Evolutionary conservation across 2,329 filamentous ascomycete species (phyloP), one percentile per base, ranked within the genome.

Genomic region (Aspergillus sclerotialis): DNA sequence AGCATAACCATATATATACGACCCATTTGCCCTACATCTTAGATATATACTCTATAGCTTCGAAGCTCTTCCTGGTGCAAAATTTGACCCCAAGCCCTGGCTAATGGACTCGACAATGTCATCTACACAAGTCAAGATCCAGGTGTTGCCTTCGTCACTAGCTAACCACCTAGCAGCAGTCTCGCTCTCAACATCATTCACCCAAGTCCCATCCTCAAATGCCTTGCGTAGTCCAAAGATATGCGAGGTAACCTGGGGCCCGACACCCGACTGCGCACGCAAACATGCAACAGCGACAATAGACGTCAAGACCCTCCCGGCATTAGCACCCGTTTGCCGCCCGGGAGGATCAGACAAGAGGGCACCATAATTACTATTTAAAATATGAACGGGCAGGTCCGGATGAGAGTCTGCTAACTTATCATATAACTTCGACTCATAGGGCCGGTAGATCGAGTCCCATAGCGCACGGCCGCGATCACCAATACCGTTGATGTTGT

Each of bases 221-320:
- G 78, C 83, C 66, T 92, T 92, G 38, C 82, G 64, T 60, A 93
- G 55, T 0, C 86, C 86, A 63, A 88, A 90, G 0, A 92, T 71
- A 60, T 93, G 86, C 45, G 80, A 86, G 12, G 83, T 63, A 9
- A 93, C 84, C 67, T 92, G 86, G 1, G 85, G 86, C 0, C 79
- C 86, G 0, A 92, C 86, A 1, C 86, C 86, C 7, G 82, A 84
- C 68, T 92, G 86, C 28, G 85, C 75, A 3, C 86, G 65, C 56
- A 93, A 57, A 50, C 84, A 88, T 4, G 84, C 71, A 18, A 93
- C 72, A 0, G 82, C 86, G 4, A 88, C 70, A 9, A 92, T 60
- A 35, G 76, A 82, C 0, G 85, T 92, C 42, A 87, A 62, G 0
- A 84, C 73, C 1, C 86, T 64, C 0, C 86, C 86, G 0, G 84